phyloP scores from a whole-genome alignment of 352 stramenopile genomes.

The Globisporangium solare region DNA sequence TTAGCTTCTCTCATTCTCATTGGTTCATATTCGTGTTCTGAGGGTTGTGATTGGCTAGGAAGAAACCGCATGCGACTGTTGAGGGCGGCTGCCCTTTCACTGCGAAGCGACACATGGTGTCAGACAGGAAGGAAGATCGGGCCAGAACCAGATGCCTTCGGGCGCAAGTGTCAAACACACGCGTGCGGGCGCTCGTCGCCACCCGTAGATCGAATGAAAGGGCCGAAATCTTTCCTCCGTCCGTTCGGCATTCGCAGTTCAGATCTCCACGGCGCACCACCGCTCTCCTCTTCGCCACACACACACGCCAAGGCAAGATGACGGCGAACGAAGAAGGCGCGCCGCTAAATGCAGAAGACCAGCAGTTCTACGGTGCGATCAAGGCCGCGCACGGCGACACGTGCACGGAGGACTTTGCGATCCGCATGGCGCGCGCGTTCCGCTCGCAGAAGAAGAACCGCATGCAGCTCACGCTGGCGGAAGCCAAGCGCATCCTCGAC shows the following conservation, averaged over 20 bases:
- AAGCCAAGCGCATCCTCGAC: constrained; percentile 60
- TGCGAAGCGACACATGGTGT: constrained; percentile 2
- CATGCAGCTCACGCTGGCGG: constrained; percentile 51
- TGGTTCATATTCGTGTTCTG: neutral
- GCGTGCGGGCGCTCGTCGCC: too few relatives aligned
- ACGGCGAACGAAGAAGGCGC: constrained; percentile 41
- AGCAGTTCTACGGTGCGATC: constrained; percentile 52
- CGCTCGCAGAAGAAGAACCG: constrained; percentile 62
- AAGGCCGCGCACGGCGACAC: constrained; percentile 45
- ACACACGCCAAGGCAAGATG: constrained; percentile 11
- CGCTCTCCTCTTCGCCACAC: neutral
- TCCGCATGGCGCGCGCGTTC: constrained; percentile 62
- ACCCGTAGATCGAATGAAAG: too few relatives aligned
- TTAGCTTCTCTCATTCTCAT: neutral
- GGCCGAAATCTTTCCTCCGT: neutral
- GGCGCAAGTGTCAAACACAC: too few relatives aligned
- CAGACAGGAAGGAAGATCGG: constrained; percentile 2
- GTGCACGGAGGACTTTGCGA: constrained; percentile 54
- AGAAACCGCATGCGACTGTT: neutral
- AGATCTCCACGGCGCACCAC: neutral
- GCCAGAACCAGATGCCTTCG: constrained; percentile 1
- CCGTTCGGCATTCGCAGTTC: neutral
- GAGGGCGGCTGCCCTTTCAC: too few relatives aligned
- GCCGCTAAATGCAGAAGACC: constrained; percentile 44
- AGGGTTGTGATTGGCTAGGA: neutral